Evolutionary conservation across 352 stramenopile genomes (phyloP), one percentile per base, ranked within the genome.

Genomic region (Globisporangium polare): DNA sequence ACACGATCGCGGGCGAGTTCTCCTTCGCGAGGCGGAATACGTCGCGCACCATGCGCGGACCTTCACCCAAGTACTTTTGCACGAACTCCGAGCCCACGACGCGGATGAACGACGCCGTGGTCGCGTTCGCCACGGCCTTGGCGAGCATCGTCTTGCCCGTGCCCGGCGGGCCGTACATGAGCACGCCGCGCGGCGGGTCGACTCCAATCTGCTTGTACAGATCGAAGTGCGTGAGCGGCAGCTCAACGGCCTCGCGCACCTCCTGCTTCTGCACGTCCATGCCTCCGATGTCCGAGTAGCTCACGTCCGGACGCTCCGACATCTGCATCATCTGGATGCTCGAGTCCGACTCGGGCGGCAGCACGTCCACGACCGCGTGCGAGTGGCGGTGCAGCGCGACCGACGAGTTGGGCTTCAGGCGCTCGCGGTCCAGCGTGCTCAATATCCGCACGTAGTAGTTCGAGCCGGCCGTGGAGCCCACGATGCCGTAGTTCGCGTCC

Each of bases 191-290:
- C 10, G 98, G 98, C 24, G 98, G 98, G 77, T 99, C 97, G 74
- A 99, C 99, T 46, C 98, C 98, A 68, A 99, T 99, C 75, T 99
- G 97, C 69, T 97, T 97, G 88, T 99, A 99, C 65, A 99, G 80
- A 72, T 99, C 96, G 74, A 99, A 98, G 71, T 99, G 97, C 53
- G 98, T 98, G 35, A 99, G 86, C 26, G 98, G 98, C 47, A 99
- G 81, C 81, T 99, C 98, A 65, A 99, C 98, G 4, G 98, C 97
- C 72, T 99, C 98, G 57, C 98, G 91, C 35, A 99, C 95, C 68
- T 98, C 92, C 68, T 97, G 89, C 72, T 99, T 99, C 77, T 99
- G 98, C 58, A 99, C 94, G 75, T 99, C 98, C 90, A 99, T 97
- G 61, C 98, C 98, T 58, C 98, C 98, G 71, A 99, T 99, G 75